Evolutionary conservation across 2,329 filamentous ascomycete species (phyloP), one percentile per base, ranked within the genome.

Genomic region (Aspergillus versicolor): DNA sequence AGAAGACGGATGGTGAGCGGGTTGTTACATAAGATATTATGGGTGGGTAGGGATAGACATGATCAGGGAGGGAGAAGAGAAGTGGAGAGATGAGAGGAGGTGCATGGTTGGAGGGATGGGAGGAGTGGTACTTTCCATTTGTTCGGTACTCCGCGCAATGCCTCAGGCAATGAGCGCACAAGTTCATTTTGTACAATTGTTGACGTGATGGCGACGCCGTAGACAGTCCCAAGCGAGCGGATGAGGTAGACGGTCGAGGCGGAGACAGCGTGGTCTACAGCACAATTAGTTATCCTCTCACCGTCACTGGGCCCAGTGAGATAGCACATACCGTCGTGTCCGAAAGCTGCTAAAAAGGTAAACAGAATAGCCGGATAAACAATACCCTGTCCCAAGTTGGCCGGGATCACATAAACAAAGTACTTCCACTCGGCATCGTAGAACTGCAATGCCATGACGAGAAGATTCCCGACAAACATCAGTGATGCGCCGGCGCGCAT

Each of bases 191-290:
- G 85, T 34, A 86, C 77, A 44, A 88, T 84, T 6, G 84, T 80
- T 8, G 84, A 85, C 0, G 84, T 84, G 37, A 84, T 75, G 0
- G 85, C 84, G 2, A 88, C 85, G 9, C 85, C 85, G 80, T 84
- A 88, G 15, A 88, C 84, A 0, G 81, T 83, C 2, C 85, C 85
- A 3, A 88, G 72, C 0, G 84, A 87, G 24, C 85, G 81, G 43
- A 88, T 80, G 19, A 88, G 77, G 66, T 88, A 88, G 6, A 86
- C 82, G 0, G 82, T 86, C 2, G 84, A 87, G 2, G 84, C 80
- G 0, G 81, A 83, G 1, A 87, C 84, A 11, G 84, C 84, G 63
- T 88, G 84, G 52, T 87, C 85, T 86, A 37, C 12, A 34, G 7
- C 27, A 46, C 40, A 38, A 27, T 48, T 8, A 63, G 27, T 17